Conservation (phyloP, 1,284 basidiomycete genomes). For the Coniferiporia weirii region DNA sequence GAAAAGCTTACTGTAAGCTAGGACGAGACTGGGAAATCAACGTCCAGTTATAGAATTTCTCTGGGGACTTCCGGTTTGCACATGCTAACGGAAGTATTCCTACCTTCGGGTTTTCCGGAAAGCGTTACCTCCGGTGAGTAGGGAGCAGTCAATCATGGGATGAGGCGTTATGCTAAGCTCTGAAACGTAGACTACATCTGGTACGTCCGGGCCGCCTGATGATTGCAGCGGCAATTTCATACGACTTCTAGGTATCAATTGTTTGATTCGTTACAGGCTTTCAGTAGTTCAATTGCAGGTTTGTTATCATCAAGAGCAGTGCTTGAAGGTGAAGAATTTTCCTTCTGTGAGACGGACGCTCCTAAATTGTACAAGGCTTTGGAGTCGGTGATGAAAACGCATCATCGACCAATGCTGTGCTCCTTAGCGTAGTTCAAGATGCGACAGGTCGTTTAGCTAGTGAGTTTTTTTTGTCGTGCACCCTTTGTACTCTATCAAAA, state of each 20-base stretch:
- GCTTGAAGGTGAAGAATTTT: slow-evolving; percentile 45
- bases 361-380: slow-evolving; percentile 38
- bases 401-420: slow-evolving; percentile 57
- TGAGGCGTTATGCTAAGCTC: neutral
- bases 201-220: neutral
- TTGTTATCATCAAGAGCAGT: slow-evolving; percentile 63
- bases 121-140: slow-evolving; percentile 52
- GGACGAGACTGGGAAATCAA: neutral
- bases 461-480: slow-evolving; percentile 28
- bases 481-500: neutral
- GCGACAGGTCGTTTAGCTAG: slow-evolving; percentile 58
- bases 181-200: slow-evolving; percentile 18
- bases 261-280: slow-evolving; percentile 61
- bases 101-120: slow-evolving; percentile 55
- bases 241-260: slow-evolving; percentile 48
- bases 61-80: neutral
- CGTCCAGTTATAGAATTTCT: neutral
- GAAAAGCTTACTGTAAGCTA: neutral
- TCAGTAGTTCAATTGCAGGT: slow-evolving; percentile 60
- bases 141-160: neutral
- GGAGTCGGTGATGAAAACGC: slow-evolving; percentile 64
- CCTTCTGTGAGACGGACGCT: neutral
- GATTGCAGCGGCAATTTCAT: slow-evolving; percentile 27
- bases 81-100: slow-evolving; percentile 39
- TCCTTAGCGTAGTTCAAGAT: slow-evolving; percentile 60